Base-by-base conservation (phyloP, 495 filamentous ascomycete genomes). In the Copromyces sp. region DNA sequence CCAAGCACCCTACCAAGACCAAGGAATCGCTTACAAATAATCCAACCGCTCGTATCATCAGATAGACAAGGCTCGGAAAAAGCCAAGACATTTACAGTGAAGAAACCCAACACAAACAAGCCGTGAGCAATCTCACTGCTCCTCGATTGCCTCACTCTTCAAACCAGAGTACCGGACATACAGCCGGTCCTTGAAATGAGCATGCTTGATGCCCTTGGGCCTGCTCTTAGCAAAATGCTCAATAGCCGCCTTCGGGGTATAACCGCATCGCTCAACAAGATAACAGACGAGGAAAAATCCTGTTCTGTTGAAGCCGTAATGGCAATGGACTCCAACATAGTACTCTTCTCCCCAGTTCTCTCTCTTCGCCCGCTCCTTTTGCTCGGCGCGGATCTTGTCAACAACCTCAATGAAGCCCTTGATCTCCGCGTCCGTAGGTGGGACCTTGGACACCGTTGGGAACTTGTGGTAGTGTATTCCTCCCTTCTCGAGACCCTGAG, bases 221-320 rank as follows among this genome's bases (percentile, higher is more conserved):
- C 95, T 83, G 73, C 87, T 85, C 73, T 80, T 80, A 68, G 90
- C 89, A 81, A 98, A 98, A 74, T 90, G 89, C 61, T 93, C 89
- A 71, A 98, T 90, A 4, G 94, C 95, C 72, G 90, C 89, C 76
- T 92, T 87, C 16, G 97, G 87, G 68, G 82, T 83, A 78, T 86
- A 97, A 1, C 88, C 89, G 75, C 90, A 85, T 71, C 89, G 86
- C 82, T 98, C 95, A 69, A 98, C 92, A 7, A 98, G 82, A 75
- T 98, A 98, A 76, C 90, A 93, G n/a, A 91, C 90, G 41, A 98
- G 89, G 77, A 97, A 90, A 78, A 94, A 97, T 2, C 95, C 94
- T 0, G 94, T 97, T 41, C 94, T 88, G 77, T 97, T 97, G 83
- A 93, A 97, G 0, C 94, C 95, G 74, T 98, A 98, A 77, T 98